Conservation (phyloP, 345 rosid genomes). For the Dipteronia dyeriana region DNA sequence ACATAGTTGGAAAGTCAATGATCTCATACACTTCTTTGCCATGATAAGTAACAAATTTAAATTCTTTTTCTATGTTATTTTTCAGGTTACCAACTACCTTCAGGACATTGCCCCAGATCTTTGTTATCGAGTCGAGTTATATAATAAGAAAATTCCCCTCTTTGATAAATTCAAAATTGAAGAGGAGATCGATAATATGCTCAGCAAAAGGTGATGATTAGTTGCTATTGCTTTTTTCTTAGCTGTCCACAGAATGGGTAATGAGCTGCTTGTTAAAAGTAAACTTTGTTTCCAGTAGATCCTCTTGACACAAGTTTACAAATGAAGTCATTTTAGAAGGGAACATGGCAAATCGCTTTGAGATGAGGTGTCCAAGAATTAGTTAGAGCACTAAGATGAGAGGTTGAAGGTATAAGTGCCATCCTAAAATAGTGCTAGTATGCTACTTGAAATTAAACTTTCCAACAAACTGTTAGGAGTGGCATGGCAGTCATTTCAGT, state of each 20-base stretch:
- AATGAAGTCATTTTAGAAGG: constrained; percentile 5
- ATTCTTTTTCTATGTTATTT: constrained; percentile 19
- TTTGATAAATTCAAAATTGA: constrained; percentile 86
- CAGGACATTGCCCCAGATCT: constrained; percentile 98
- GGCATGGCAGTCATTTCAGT: background rate
- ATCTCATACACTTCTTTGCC: constrained; percentile 13
- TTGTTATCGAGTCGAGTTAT: constrained; percentile 81
- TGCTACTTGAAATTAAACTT: background rate
- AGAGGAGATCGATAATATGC: constrained; percentile 82
- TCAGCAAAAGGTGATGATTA: constrained; percentile 77
- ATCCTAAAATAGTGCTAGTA: background rate
- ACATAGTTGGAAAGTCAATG: background rate
- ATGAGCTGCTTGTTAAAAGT: background rate
- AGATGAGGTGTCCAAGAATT: background rate
- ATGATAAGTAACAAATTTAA: constrained; percentile 1
- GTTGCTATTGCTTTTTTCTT: constrained; percentile 9
- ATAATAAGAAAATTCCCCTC: constrained; percentile 72
- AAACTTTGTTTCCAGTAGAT: background rate
- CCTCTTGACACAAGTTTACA: background rate
- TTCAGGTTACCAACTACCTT: constrained; percentile 91
- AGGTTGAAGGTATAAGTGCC: background rate
- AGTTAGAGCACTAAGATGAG: constrained; percentile 1
- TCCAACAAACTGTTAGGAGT: background rate
- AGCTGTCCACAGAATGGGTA: background rate
- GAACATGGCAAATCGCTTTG: background rate